phyloP scores from a whole-genome alignment of 257 asterid genomes.

The Salvia miltiorrhiza region DNA sequence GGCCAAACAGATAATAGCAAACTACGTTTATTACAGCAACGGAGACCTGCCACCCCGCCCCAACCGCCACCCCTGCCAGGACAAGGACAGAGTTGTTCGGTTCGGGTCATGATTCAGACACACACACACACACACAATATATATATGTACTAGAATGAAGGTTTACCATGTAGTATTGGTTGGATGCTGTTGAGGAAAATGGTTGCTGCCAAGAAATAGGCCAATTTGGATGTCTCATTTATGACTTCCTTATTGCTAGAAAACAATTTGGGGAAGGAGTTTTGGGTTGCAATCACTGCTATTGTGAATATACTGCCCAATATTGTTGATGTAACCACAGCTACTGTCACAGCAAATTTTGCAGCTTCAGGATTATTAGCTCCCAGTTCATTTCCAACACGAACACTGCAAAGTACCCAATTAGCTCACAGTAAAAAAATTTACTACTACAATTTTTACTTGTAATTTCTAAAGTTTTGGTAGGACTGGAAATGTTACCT shows the following conservation, averaged over 20 bases:
- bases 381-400: conserved; percentile 82
- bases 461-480: neutral
- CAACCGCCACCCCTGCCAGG: conserved; percentile 82
- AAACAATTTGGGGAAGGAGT: conserved; percentile 49
- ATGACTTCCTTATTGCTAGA: conserved; percentile 49
- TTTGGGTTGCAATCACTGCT: conserved; percentile 40
- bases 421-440: neutral
- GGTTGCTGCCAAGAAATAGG: conserved; percentile 65
- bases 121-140: neutral
- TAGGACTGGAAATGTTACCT: conserved; percentile 38
- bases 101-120: neutral
- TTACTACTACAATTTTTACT: neutral
- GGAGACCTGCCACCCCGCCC: conserved; percentile 84
- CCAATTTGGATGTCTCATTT: conserved; percentile 54
- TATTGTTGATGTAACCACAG: conserved; percentile 50
- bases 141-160: neutral
- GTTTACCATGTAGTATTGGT: conserved; percentile 73
- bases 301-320: conserved; percentile 52
- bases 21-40: conserved; percentile 62
- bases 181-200: conserved; percentile 76
- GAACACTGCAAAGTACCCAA: conserved; percentile 44
- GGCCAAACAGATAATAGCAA: conserved; percentile 65
- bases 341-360: conserved; percentile 49
- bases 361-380: conserved; percentile 75
- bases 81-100: neutral